These are phyloP conservation scores for Leersia perrieri DNA, from an alignment of 176 grass and related monocot genomes.

Conservation along the genomic window DNA sequence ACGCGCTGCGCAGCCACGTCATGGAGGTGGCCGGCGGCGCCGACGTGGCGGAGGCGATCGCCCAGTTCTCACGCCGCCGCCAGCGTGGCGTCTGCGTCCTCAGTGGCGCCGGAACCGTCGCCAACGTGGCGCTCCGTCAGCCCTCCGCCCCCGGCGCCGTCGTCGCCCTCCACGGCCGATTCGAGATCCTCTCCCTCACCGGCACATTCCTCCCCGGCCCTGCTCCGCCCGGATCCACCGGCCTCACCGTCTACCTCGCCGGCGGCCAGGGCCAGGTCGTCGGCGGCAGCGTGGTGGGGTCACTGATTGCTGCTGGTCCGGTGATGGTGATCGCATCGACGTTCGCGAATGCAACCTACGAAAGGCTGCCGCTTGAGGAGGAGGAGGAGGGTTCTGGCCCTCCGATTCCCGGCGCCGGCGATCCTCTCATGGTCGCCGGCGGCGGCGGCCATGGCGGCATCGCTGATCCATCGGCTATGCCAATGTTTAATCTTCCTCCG, in stretches of 20 bases:
- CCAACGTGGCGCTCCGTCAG: slow-evolving; percentile 86
- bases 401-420: slow-evolving; percentile 43
- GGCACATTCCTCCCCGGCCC: slow-evolving; percentile 91
- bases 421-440: slow-evolving; percentile 43
- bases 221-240: slow-evolving; percentile 80
- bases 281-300: slow-evolving; percentile 78
- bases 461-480: slow-evolving; percentile 64
- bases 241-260: slow-evolving; percentile 84
- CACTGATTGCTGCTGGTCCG: slow-evolving; percentile 70
- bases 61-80: slow-evolving; percentile 77
- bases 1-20: slow-evolving; percentile 87
- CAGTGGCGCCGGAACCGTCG: slow-evolving; percentile 78
- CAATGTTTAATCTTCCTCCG: slow-evolving; percentile 66
- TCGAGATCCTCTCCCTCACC: slow-evolving; percentile 92
- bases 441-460: slow-evolving; percentile 45
- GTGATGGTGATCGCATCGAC: slow-evolving; percentile 98
- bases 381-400: slow-evolving; percentile 51
- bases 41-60: slow-evolving; percentile 83
- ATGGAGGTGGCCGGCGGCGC: slow-evolving; percentile 89
- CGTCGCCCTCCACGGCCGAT: slow-evolving; percentile 77
- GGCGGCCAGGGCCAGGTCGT: slow-evolving; percentile 92
- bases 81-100: slow-evolving; percentile 96
- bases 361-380: slow-evolving; percentile 77
- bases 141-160: slow-evolving; percentile 70
- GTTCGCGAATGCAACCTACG: slow-evolving; percentile 93